Percentiles rank a stretch among this genome's conserved stretches.
These are phyloP conservation scores for Malus domestica DNA, from an alignment of 306 rosid genomes.

Conservation along the genomic window DNA sequence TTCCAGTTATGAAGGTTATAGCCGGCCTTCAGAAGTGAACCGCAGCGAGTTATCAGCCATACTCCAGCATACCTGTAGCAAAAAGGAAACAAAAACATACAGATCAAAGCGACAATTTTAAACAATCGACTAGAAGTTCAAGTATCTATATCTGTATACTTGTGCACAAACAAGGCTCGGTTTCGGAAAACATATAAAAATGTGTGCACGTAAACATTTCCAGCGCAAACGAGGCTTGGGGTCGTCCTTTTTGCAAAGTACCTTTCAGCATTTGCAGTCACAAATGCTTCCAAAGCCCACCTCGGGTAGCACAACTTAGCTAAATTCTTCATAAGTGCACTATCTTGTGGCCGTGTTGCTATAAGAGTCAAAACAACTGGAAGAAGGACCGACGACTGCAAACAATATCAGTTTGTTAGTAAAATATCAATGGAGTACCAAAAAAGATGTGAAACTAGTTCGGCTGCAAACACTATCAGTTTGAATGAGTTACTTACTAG, in stretches of 20 bases:
- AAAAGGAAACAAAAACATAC: neutral
- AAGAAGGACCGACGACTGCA: constrained; percentile 92
- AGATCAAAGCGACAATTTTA: neutral
- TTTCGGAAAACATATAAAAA: no score
- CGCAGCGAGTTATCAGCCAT: constrained; percentile 88
- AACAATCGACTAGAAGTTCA: neutral
- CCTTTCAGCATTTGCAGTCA: constrained; percentile 91
- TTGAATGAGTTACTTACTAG: constrained; percentile 43
- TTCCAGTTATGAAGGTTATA: constrained; percentile 75
- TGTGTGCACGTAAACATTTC: neutral
- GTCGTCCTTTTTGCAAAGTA: neutral
- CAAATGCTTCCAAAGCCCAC: constrained; percentile 92
- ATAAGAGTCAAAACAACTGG: constrained; percentile 90
- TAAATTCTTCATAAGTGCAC: constrained; percentile 43
- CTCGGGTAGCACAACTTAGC: constrained; percentile 74
- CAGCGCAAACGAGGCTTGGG: no score
- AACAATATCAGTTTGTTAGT: constrained; percentile 17
- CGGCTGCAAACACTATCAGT: neutral
- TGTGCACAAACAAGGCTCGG: neutral
- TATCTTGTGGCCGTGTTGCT: constrained; percentile 54
- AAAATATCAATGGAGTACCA: constrained; percentile 3
- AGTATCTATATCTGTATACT: neutral
- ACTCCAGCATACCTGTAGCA: constrained; percentile 74
- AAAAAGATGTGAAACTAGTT: neutral
- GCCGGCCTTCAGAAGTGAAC: constrained; percentile 44